These are phyloP conservation scores for Phylloporus sp. DNA, from an alignment of 768 basidiomycete species.

Conservation along the genomic window DNA sequence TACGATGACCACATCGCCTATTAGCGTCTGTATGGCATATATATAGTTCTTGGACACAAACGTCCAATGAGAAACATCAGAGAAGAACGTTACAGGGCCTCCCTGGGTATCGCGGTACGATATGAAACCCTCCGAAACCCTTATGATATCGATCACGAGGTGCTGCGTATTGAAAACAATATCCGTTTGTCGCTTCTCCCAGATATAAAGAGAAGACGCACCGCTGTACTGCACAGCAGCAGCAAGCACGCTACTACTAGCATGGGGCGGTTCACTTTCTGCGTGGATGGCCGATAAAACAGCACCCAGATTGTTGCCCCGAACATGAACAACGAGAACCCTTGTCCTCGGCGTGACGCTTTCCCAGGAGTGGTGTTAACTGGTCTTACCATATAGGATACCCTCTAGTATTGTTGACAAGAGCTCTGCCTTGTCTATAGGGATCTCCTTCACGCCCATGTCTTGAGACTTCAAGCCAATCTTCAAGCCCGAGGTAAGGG, in stretches of 20 bases:
- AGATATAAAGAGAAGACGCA: constrained; percentile 3
- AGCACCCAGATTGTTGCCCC: constrained; percentile 26
- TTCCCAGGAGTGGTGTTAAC: background rate
- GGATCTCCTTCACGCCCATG: background rate
- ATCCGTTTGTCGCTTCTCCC: no score
- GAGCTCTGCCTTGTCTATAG: constrained; percentile 4
- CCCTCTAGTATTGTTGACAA: constrained; percentile 7
- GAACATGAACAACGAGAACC: constrained; percentile 35
- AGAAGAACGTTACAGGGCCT: constrained; percentile 25
- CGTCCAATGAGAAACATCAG: constrained; percentile 13
- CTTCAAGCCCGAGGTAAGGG: background rate
- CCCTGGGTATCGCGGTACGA: constrained; percentile 18
- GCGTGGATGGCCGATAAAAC: constrained; percentile 3
- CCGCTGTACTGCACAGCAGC: constrained; percentile 24
- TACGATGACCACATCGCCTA: constrained; percentile 9
- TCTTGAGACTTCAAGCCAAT: background rate
- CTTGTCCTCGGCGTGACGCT: constrained; percentile 8
- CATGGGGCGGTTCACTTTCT: constrained; percentile 16
- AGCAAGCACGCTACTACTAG: constrained; percentile 18
- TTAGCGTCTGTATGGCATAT: constrained; percentile 4
- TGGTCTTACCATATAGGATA: constrained; percentile 11
- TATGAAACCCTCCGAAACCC: constrained; percentile 23
- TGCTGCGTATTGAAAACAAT: constrained; percentile 17
- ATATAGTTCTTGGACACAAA: constrained; percentile 1
- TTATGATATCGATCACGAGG: constrained; percentile 20